Percentiles rank a stretch among this genome's conserved stretches.
These are phyloP conservation scores for Ceratobasidium papillatum DNA, from an alignment of 1,284 basidiomycete species.

Conservation along the genomic window DNA sequence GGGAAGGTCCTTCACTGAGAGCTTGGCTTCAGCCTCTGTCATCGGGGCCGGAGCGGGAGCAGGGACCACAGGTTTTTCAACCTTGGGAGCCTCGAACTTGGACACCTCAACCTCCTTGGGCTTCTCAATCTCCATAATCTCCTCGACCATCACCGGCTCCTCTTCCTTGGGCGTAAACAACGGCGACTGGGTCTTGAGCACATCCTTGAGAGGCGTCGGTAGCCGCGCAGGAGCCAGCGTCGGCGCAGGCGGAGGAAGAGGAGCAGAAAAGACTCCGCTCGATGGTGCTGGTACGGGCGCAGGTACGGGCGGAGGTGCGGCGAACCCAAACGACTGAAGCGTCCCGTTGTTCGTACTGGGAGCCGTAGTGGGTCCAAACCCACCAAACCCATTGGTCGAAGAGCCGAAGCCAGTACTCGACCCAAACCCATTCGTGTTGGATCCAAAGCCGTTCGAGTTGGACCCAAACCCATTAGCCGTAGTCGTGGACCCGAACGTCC, in stretches of 20 bases:
- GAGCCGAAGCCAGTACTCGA: constrained; percentile 4
- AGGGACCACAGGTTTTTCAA: not conserved
- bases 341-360: not conserved
- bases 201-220: constrained; percentile 3
- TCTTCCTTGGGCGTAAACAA: constrained; percentile 3
- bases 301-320: not conserved
- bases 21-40: constrained; percentile 1
- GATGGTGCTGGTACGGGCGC: not conserved
- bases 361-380: constrained; percentile 7
- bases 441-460: not conserved
- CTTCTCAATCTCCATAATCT: not conserved
- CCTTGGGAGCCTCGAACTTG: constrained; percentile 3
- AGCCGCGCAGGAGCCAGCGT: constrained; percentile 6
- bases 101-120: not conserved
- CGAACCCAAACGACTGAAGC: constrained; percentile 15
- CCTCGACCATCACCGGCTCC: not conserved
- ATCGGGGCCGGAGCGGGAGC: not conserved
- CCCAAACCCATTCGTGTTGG: constrained; percentile 6
- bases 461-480: not conserved
- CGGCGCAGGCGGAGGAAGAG: constrained; percentile 19
- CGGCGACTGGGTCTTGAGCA: constrained; percentile 2
- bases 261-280: constrained; percentile 14
- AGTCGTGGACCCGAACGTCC: not conserved
- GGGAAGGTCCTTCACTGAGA: constrained; percentile 7
- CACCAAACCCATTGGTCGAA: constrained; percentile 17